Evolutionary conservation across 2,329 filamentous ascomycete genomes (phyloP), one percentile per base, ranked within the genome.

Genomic region (Arthrobotrys sphaeroides): DNA sequence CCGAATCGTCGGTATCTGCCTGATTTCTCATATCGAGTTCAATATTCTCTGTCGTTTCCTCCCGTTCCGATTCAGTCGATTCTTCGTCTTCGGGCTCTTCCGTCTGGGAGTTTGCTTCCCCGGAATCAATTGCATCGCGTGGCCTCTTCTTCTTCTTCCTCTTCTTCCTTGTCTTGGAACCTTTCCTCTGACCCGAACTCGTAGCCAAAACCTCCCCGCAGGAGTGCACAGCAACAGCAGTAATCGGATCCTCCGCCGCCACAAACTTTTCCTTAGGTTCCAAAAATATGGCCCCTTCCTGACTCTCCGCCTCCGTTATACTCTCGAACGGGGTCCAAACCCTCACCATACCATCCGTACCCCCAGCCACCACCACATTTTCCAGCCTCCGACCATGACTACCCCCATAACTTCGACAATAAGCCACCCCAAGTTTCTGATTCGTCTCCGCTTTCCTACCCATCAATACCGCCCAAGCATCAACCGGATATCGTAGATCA

Each of bases 291-390:
- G n/a, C n/a, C 2, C 78, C 45, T 79, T 78, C 12, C 33, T 76
- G 10, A 47, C 62, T 36, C 78, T 80, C 16, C 81, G 40, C 28
- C 2, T 26, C 67, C 10, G 16, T 40, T n/a, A 1, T 12, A 38
- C 28, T 78, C 55, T 81, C 59, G 1, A 74, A 72, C 16, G 77
- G 79, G 5, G 76, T 78, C 83, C 83, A 84, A 62, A 82, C 78
- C 31, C 82, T 79, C 3, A 84, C 79, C 16, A 75, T 78, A 0
- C 86, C 85, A 81, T 87, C 85, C 1, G 72, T 81, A 0, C 85
- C 85, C 2, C 86, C 86, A 16, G 84, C 84, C 84, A 40, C 85
- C 76, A 79, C 85, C 83, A 77, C 83, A 81, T 36, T 82, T 80
- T 24, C 77, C 78, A n/a, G 66, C 60, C 57, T 77, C 36, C 38